Conservation (phyloP, 2,329 filamentous ascomycete genomes). For the Herpotrichia juniperi region DNA sequence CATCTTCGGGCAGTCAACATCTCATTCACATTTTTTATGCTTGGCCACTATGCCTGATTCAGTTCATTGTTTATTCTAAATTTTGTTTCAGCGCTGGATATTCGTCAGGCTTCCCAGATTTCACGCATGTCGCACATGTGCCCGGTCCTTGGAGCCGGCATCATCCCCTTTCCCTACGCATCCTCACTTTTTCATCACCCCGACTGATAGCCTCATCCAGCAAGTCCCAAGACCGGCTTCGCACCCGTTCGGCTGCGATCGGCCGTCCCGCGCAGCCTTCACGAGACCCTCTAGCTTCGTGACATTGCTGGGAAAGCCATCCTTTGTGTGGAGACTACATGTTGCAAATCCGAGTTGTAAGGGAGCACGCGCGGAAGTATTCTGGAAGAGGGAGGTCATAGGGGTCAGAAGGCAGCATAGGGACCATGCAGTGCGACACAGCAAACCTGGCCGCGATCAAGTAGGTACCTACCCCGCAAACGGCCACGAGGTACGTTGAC, state of each 20-base stretch:
- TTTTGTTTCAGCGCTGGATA: too few species aligned
- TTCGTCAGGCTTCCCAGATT: not conserved
- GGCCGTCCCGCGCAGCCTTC: constrained; percentile 23
- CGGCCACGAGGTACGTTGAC: constrained; percentile 15
- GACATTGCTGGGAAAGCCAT: not conserved
- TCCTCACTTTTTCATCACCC: constrained; percentile 2
- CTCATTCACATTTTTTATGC: too few species aligned
- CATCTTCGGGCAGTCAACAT: too few species aligned
- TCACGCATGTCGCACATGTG: not conserved
- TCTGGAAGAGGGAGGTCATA: constrained; percentile 30
- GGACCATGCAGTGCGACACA: constrained; percentile 25
- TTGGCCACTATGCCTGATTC: too few species aligned
- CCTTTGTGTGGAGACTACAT: not conserved
- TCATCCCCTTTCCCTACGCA: constrained; percentile 2
- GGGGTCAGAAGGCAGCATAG: constrained; percentile 27
- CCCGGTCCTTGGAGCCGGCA: not conserved
- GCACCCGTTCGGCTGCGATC: constrained; percentile 8
- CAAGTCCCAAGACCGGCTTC: constrained; percentile 10
- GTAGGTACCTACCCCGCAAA: constrained; percentile 20
- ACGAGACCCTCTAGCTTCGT: constrained; percentile 20
- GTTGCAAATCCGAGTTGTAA: constrained; percentile 16
- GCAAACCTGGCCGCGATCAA: constrained; percentile 5
- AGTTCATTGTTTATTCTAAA: too few species aligned
- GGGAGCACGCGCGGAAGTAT: constrained; percentile 27
- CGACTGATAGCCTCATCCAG: constrained; percentile 7